phyloP scores from a whole-genome alignment of 2,329 filamentous ascomycete species.

The Ophiostoma sp. region DNA sequence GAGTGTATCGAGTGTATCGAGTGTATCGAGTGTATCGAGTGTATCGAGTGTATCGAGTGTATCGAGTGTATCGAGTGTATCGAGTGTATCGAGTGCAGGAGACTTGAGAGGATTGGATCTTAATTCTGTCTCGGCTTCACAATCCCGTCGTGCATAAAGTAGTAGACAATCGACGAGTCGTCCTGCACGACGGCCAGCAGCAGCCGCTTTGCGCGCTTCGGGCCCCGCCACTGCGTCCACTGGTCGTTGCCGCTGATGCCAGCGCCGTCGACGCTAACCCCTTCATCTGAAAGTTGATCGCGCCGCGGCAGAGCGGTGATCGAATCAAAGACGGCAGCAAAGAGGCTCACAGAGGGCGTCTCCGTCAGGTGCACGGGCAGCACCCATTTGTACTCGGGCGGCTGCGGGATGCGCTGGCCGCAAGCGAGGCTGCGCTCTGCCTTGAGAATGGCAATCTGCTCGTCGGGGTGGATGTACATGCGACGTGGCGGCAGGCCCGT shows the following conservation, averaged over 20 bases:
- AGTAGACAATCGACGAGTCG: conserved; percentile 80
- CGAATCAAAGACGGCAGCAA: conserved; percentile 65
- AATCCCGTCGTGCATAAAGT: conserved; percentile 78
- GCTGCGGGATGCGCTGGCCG: conserved; percentile 43
- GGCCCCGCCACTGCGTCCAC: conserved; percentile 41
- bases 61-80: no score
- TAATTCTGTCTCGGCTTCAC: conserved; percentile 80
- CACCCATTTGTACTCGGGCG: conserved; percentile 67
- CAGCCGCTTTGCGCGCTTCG: conserved; percentile 57
- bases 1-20: no score
- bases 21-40: no score
- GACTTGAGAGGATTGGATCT: conserved; percentile 29
- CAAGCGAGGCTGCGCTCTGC: conserved; percentile 47
- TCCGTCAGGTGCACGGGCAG: conserved; percentile 67
- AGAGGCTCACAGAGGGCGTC: conserved; percentile 61
- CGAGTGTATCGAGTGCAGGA: no score
- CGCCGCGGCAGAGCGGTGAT: conserved; percentile 43
- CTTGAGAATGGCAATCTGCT: conserved; percentile 68
- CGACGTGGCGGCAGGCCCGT: conserved; percentile 67
- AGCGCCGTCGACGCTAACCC: conserved; percentile 25
- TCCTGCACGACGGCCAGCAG: conserved; percentile 70
- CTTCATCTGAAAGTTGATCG: conserved; percentile 17
- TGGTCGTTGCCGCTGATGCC: conserved; percentile 26
- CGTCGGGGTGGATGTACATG: conserved; percentile 75
- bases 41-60: no score